Evolutionary conservation across 1,284 basidiomycete genomes (phyloP), one percentile per base, ranked within the genome.

Genomic region (Cutaneotrichosporon arboriforme): DNA sequence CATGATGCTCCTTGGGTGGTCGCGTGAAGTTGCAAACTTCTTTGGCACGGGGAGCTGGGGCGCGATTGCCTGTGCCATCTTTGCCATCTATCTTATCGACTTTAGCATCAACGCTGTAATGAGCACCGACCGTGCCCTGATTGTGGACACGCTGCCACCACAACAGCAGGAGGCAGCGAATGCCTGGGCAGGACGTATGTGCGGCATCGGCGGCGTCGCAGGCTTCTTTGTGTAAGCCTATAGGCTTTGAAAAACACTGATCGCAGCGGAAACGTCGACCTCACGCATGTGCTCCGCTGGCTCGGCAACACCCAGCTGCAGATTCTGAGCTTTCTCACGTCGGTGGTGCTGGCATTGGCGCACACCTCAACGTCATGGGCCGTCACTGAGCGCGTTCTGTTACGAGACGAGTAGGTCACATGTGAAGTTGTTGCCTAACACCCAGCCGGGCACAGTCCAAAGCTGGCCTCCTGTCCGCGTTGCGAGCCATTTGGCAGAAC

Each of bases 181-280:
- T 70, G 94, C 93, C 0, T 98, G 94, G 93, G 92, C 90, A 1
- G 90, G 90, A 0, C 80, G 88, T 20, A 90, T 97, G 86, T 78
- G 86, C 46, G 87, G 87, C 1, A 67, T 89, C 35, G 90, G 90
- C 8, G 84, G 85, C 56, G 85, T 92, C 1, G 78, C 84, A 4
- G 90, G 90, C 0, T 92, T 91, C 73, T 91, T 88, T 65, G 79
- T 88, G 89, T 90, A 63, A 63, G 87, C 80, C 20, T 8, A 21
- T 17, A 18, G n/a, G n/a, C n/a, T n/a, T n/a, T n/a, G n/a, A n/a
- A n/a, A n/a, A n/a, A n/a, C n/a, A n/a, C 52, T 23, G 20, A 38
- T 44, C 1, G 8, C 52, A 78, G 76, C 4, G 89, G 88, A 1
- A 87, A 86, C 59, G 76, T 90, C 31, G 81, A 90, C 64, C 79